Evolutionary conservation across 2,329 filamentous ascomycete species (phyloP).

Genomic region (Myriosclerotinia curreyana): DNA sequence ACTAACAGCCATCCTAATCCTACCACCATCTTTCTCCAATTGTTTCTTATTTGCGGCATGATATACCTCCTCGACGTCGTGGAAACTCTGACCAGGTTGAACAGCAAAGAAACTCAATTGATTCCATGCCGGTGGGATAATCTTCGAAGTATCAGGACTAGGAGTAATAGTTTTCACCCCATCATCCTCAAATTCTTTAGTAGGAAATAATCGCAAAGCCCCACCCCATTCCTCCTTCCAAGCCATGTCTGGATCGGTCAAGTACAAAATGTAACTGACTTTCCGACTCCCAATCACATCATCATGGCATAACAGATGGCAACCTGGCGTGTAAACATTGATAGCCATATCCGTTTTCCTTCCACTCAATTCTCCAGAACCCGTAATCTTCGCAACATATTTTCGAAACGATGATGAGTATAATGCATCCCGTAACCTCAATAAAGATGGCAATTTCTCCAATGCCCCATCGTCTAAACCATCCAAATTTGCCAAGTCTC

Average conservation of each 20-base stretch:
- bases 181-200: slow-evolving; percentile 59
- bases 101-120: slow-evolving; percentile 98
- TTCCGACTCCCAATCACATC: slow-evolving; percentile 97
- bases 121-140: slow-evolving; percentile 93
- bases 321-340: slow-evolving; percentile 96
- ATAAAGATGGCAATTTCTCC: slow-evolving; percentile 81
- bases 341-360: slow-evolving; percentile 99
- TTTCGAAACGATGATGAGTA: slow-evolving; percentile 88
- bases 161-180: slow-evolving; percentile 78
- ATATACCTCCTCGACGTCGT: slow-evolving; percentile 98
- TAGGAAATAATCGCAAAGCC: slow-evolving; percentile 81
- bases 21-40: slow-evolving; percentile 65
- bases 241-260: slow-evolving; percentile 84
- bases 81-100: slow-evolving; percentile 97
- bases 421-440: slow-evolving; percentile 86
- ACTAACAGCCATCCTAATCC: slow-evolving; percentile 94
- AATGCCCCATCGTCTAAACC: slow-evolving; percentile 85
- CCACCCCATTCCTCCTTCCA: slow-evolving; percentile 95
- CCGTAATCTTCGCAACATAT: slow-evolving; percentile 83
- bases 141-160: slow-evolving; percentile 70
- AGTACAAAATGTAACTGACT: slow-evolving; percentile 94
- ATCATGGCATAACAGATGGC: slow-evolving; percentile 93
- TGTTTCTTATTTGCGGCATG: slow-evolving; percentile 58
- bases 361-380: slow-evolving; percentile 82
- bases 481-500: slow-evolving; percentile 93